Base-by-base conservation (phyloP, 2,329 filamentous ascomycete genomes). In the Aspergillus brunneoviolaceus region DNA sequence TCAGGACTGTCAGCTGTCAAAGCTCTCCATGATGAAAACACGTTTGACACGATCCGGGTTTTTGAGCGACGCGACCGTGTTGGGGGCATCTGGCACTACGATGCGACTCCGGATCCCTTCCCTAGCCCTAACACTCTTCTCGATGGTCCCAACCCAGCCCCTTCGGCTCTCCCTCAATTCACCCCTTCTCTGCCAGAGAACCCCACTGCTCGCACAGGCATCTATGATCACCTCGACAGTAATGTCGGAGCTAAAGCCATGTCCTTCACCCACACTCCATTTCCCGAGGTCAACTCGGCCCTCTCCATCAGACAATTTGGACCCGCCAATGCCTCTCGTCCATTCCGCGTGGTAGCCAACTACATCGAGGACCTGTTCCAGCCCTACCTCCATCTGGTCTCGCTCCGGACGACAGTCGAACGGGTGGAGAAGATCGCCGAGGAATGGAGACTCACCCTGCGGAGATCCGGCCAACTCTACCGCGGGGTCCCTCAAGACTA, bases 391-490 rank as follows among this genome's bases (percentile, higher is more conserved):
- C 67, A 73, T 25, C 59, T 71, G 0, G 62, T 73, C 10, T 69
- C 67, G 16, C 69, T 73, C 50, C 71, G 69, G 51, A 75, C 73
- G 9, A 71, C 72, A 2, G 71, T 76, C 1, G 72, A 74, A 47
- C 61, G 59, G 0, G 64, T 66, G 12, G 64, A 65, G 29, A 70
- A 69, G 49, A 57, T 55, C 19, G 60, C 52, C 11, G 48, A 60
- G 1, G 64, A 71, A 61, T 76, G 74, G 74, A 61, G 62, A 2
- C 55, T 77, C 0, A 72, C 70, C 0, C 63, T 76, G 11, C 67
- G 73, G 2, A 63, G 65, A 29, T 57, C 55, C 1, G 63, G 59
- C 1, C 61, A 65, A n/a, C 49, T 58, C 2, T 55, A 55, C 16
- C 51, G 60, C 7, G 58, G 47, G n/a, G 57, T 47, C n/a, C 52